phyloP scores from a whole-genome alignment of 1,139 yeast genomes.

The Blastobotrys elegans region DNA sequence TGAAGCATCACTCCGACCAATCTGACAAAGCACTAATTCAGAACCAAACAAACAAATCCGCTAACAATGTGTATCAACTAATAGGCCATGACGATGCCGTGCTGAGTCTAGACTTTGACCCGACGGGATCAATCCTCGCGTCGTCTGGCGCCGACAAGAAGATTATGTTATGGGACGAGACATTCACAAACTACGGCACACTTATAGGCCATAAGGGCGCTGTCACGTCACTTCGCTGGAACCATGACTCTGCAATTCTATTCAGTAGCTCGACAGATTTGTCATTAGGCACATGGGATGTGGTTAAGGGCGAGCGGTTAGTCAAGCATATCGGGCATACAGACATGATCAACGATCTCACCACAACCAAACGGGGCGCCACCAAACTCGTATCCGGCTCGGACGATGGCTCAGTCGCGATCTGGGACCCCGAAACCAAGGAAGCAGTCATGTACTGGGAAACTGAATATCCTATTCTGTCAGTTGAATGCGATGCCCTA shows the following conservation, averaged over 20 bases:
- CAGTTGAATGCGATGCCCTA: conserved; percentile 41
- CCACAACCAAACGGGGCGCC: conserved; percentile 31
- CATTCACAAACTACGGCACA: conserved; percentile 40
- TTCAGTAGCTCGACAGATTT: conserved; percentile 46
- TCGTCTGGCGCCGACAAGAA: conserved; percentile 33
- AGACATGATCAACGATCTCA: conserved; percentile 54
- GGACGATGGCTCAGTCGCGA: conserved; percentile 56
- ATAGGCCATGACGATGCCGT: conserved; percentile 30
- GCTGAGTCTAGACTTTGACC: conserved; percentile 31
- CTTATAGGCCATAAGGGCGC: conserved; percentile 49
- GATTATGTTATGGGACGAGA: conserved; percentile 41
- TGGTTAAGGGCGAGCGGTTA: conserved; percentile 48
- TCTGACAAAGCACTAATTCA: background rate
- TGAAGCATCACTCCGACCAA: background rate
- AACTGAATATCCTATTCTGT: conserved; percentile 54
- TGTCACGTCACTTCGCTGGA: conserved; percentile 46
- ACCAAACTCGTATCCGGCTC: conserved; percentile 48
- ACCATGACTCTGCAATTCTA: conserved; percentile 37
- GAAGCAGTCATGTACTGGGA: conserved; percentile 36
- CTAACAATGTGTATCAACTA: conserved; percentile 14
- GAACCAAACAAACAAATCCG: background rate
- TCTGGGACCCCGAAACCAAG: conserved; percentile 63
- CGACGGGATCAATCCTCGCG: conserved; percentile 32
- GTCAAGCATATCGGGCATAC: conserved; percentile 52
- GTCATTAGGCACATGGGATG: conserved; percentile 52